These are phyloP conservation scores for Monascus purpureus DNA, from an alignment of 495 filamentous ascomycete genomes.

Conservation along the genomic window DNA sequence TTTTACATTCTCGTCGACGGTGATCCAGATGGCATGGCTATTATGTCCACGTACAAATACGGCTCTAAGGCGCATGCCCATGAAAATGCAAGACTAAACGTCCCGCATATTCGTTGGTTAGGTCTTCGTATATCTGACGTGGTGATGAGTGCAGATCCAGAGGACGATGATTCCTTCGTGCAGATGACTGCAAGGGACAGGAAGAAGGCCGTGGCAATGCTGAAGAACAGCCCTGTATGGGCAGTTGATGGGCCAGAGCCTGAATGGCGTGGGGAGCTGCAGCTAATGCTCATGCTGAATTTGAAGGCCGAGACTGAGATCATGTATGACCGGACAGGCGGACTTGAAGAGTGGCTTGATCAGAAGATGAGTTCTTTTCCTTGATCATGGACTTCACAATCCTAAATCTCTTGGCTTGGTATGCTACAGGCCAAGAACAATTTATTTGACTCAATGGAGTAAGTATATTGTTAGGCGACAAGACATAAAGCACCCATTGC, in stretches of 20 bases:
- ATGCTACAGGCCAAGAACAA: not conserved
- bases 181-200: constrained; percentile 50
- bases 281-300: constrained; percentile 75
- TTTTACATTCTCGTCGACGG: constrained; percentile 67
- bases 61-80: constrained; percentile 64
- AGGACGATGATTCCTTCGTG: constrained; percentile 28
- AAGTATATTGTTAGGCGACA: too few relatives aligned
- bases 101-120: constrained; percentile 54
- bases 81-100: constrained; percentile 45
- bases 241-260: constrained; percentile 31
- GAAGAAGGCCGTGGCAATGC: constrained; percentile 49
- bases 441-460: too few relatives aligned
- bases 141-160: constrained; percentile 9
- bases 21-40: constrained; percentile 76
- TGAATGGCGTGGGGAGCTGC: constrained; percentile 53
- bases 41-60: constrained; percentile 75
- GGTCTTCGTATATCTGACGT: constrained; percentile 56
- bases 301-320: constrained; percentile 85
- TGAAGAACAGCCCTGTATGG: constrained; percentile 39
- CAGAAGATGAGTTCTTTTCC: constrained; percentile 10
- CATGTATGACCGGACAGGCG: constrained; percentile 44
- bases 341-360: constrained; percentile 55
- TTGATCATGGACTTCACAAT: not conserved
- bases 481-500: too few relatives aligned
- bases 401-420: not conserved